phyloP scores from a whole-genome alignment of 192 early-diverging fungal species.

The Coemansia javaensis region DNA sequence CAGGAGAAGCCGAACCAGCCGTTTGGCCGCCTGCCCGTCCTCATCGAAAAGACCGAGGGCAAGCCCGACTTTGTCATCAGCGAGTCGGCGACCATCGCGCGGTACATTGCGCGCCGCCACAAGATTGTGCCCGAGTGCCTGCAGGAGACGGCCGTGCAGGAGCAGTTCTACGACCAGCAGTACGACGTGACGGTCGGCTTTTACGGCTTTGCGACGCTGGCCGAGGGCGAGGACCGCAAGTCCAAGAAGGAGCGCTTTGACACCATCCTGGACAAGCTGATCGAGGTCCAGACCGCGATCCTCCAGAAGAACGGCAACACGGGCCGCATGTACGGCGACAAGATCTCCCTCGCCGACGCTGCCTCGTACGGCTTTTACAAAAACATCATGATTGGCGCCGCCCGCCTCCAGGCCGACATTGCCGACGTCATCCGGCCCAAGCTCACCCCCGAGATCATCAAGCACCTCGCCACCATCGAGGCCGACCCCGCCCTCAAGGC shows the following conservation, averaged over 20 bases:
- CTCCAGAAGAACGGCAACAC: constrained; percentile 52
- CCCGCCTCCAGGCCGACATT: neutral
- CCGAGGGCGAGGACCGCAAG: too few relatives aligned
- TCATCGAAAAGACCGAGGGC: constrained; percentile 46
- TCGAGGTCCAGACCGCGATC: constrained; percentile 30
- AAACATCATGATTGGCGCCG: neutral
- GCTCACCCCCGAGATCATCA: constrained; percentile 23
- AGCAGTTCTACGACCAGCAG: too few relatives aligned
- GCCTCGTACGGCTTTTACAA: constrained; percentile 20
- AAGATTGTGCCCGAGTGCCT: too few relatives aligned
- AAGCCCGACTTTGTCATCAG: constrained; percentile 27
- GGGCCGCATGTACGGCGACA: constrained; percentile 51
- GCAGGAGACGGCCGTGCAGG: too few relatives aligned
- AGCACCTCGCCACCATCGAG: constrained; percentile 25
- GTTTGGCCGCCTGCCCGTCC: constrained; percentile 52
- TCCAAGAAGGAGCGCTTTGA: constrained; percentile 1
- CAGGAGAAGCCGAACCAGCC: constrained; percentile 49
- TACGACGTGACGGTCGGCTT: too few relatives aligned
- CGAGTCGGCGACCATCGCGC: constrained; percentile 50
- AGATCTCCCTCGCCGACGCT: constrained; percentile 47
- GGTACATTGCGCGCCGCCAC: constrained; percentile 51
- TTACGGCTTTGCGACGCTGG: too few relatives aligned
- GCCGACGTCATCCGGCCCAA: neutral
- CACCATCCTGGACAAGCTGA: constrained; percentile 12
- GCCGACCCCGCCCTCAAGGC: too few relatives aligned